These are phyloP conservation scores for Arachnopeziza araneosa DNA, from an alignment of 2,329 filamentous ascomycete species.

Conservation along the genomic window DNA sequence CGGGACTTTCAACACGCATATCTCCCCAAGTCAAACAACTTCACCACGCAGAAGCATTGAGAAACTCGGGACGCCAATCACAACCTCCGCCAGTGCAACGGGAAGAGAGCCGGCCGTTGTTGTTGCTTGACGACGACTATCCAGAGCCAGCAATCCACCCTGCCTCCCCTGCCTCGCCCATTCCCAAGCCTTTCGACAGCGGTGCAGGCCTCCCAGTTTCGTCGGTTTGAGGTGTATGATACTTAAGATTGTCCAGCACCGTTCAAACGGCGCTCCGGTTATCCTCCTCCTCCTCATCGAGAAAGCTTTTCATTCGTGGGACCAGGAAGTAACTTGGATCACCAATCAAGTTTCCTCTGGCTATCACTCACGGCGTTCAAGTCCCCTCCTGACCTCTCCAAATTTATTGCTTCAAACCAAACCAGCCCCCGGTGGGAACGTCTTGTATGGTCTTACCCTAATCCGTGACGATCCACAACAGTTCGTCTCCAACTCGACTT, in stretches of 20 bases:
- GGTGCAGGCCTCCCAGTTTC: background rate
- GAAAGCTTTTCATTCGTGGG: background rate
- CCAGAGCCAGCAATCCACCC: too few species aligned
- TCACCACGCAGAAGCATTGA: background rate
- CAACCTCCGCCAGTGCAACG: background rate
- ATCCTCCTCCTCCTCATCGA: background rate
- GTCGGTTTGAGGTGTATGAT: background rate
- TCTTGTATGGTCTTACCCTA: background rate
- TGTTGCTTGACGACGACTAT: too few species aligned
- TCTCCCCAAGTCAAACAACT: too few species aligned
- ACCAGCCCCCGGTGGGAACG: background rate
- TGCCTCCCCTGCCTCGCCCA: too few species aligned
- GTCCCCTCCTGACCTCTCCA: background rate
- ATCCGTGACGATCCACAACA: background rate
- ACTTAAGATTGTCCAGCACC: background rate
- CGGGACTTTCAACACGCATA: too few species aligned
- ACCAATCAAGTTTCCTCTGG: background rate
- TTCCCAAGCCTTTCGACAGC: too few species aligned
- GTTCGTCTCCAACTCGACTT: background rate
- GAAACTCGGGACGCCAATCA: background rate
- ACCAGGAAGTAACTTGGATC: background rate
- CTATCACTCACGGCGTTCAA: conserved; percentile 1
- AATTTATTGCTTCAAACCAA: conserved; percentile 10
- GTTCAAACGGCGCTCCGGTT: background rate
- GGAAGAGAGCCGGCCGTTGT: background rate